Percentiles rank a stretch among this genome's conserved stretches.
These are phyloP conservation scores for Yamadazyma sp. DNA, from an alignment of 1,139 yeast species.

Conservation along the genomic window DNA sequence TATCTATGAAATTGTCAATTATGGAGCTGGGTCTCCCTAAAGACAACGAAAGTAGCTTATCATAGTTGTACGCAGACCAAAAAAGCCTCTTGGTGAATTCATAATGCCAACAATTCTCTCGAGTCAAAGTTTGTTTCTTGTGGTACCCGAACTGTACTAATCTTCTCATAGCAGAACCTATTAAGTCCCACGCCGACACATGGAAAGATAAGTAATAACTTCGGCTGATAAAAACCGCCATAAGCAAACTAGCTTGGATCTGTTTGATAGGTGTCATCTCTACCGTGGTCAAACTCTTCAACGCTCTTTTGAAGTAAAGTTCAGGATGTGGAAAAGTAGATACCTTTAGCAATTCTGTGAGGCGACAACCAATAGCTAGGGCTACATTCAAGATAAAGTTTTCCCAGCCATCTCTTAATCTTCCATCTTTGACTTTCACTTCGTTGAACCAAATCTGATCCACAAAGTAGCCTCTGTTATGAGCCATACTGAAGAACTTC, in stretches of 20 bases:
- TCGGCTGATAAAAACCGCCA: constrained; percentile 16
- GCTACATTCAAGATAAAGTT: constrained; percentile 14
- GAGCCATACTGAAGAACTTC: constrained; percentile 17
- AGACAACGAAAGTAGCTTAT: constrained; percentile 12
- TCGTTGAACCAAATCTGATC: constrained; percentile 14
- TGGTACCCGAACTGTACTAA: constrained; percentile 16
- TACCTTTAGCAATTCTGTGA: constrained; percentile 14
- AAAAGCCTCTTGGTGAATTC: constrained; percentile 16
- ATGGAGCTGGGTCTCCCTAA: constrained; percentile 15
- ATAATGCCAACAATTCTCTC: constrained; percentile 13
- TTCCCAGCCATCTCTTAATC: constrained; percentile 12
- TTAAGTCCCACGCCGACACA: constrained; percentile 17
- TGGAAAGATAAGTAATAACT: constrained; percentile 17
- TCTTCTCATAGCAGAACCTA: constrained; percentile 16
- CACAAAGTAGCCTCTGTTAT: constrained; percentile 15
- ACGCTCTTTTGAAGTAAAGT: constrained; percentile 13
- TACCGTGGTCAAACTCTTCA: constrained; percentile 10
- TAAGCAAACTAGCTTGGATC: constrained; percentile 14
- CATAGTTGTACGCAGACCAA: constrained; percentile 15
- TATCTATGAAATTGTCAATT: constrained; percentile 16
- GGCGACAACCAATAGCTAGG: constrained; percentile 16
- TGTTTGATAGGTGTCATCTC: constrained; percentile 13
- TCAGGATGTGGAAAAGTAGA: constrained; percentile 16
- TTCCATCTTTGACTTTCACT: constrained; percentile 1
- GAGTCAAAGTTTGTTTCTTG: constrained; percentile 10